Conservation (phyloP, 2,329 filamentous ascomycete genomes). For the Arachnomyces sp. region DNA sequence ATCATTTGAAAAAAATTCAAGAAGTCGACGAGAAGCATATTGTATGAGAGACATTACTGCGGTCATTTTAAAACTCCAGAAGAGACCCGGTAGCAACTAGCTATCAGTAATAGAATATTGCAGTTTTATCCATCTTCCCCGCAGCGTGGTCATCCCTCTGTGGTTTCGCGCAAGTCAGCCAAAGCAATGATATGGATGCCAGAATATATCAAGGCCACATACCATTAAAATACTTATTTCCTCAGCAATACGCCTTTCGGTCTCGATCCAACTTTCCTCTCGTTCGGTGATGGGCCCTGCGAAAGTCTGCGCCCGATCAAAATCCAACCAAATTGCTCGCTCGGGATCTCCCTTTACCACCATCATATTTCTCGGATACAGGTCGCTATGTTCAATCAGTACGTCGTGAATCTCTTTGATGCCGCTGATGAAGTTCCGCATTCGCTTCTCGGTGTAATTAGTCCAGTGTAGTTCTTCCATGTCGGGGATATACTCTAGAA, state of each 20-base stretch:
- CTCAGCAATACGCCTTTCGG: not conserved
- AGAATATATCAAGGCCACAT: not conserved
- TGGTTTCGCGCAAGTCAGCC: not conserved
- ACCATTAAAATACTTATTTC: constrained; percentile 4
- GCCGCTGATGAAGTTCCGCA: constrained; percentile 13
- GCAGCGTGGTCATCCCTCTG: constrained; percentile 1
- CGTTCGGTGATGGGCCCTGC: constrained; percentile 14
- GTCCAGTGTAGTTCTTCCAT: constrained; percentile 15
- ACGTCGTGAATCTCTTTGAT: constrained; percentile 17
- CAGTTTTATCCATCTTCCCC: not conserved
- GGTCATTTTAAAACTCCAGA: too few relatives aligned
- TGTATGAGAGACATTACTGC: too few relatives aligned
- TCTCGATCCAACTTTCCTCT: constrained; percentile 11
- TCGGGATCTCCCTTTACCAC: constrained; percentile 11
- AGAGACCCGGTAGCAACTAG: too few relatives aligned
- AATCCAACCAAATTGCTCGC: constrained; percentile 18
- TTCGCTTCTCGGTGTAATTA: constrained; percentile 15
- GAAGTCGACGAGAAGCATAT: too few relatives aligned
- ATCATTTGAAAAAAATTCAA: too few relatives aligned
- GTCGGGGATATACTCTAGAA: constrained; percentile 21
- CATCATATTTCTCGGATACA: constrained; percentile 21
- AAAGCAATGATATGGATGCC: not conserved
- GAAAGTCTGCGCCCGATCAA: constrained; percentile 18
- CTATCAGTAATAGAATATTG: constrained; percentile 1
- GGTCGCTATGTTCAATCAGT: constrained; percentile 16